Evolutionary conservation across 2,329 filamentous ascomycete genomes (phyloP), one percentile per base, ranked within the genome.

Genomic region (Cercospora zeae-maydis): DNA sequence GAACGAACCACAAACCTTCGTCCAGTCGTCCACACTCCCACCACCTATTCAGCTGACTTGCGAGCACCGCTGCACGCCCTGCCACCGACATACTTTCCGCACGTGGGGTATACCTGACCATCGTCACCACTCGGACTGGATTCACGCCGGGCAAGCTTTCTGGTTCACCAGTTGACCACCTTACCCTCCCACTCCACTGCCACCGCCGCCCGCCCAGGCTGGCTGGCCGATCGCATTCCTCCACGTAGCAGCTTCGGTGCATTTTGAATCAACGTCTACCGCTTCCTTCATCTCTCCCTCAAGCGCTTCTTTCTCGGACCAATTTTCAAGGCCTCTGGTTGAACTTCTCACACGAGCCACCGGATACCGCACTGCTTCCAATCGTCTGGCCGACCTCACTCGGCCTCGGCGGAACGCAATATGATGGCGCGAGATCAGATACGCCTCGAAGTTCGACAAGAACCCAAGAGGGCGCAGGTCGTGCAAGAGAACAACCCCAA

Each of bases 381-480:
- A 51, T 52, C 47, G 45, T 53, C 57, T 59, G 57, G 57, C 45
- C 45, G 57, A 31, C 45, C 45, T 53, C 16, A 52, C 19, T 39
- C 24, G 47, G 45, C 21, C 51, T 37, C 33, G 54, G 55, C 34
- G 39, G 51, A 90, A 89, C 91, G 72, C 57, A 66, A 39, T 39
- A 69, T 69, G 67, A 68, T 69, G 66, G 61, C 62, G 52, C 59
- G 63, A 30, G 63, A 64, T 45, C 56, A 64, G 36, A 49, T 62
- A 10, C 55, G 47, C 21, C 60, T 69, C 45, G 53, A 63, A 33
- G 63, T 69, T 37, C 64, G 67, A 59, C 67, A 69, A 55, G 62
- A 69, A 62, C 67, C 67, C 9, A 59, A 52, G 34, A 61, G 64
- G 27, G 67, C 67, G 36, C 67, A 69, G 45, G 64, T 69, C 57